A percentile compares a stretch with the other conserved stretches of the same genome.
Conservation (phyloP, 2,329 filamentous ascomycete genomes). For the Didymella keratinophila region DNA sequence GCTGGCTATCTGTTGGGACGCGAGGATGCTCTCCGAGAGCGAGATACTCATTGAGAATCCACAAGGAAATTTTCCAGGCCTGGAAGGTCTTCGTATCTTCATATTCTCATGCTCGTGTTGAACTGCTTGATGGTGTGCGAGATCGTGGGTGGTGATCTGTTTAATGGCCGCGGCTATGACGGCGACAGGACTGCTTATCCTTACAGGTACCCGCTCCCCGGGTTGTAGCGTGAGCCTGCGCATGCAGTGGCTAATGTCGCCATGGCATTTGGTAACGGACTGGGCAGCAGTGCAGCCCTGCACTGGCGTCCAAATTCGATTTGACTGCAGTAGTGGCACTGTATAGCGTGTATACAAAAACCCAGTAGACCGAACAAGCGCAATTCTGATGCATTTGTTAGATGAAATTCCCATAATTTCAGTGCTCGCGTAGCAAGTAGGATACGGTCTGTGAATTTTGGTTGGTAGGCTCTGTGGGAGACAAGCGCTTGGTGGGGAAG, state of each 20-base stretch:
- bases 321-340: constrained; percentile 12
- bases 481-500: constrained; percentile 23
- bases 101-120: not conserved
- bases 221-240: constrained; percentile 16
- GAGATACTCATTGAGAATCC: not conserved
- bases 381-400: constrained; percentile 13
- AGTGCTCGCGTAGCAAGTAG: constrained; percentile 14
- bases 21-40: not conserved
- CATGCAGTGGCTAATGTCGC: constrained; percentile 15
- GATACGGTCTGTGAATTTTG: constrained; percentile 8
- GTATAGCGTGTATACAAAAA: constrained; percentile 14
- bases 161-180: constrained; percentile 37
- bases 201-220: constrained; percentile 35
- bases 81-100: not conserved
- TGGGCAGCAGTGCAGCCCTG: constrained; percentile 45
- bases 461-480: constrained; percentile 13
- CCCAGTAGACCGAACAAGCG: constrained; percentile 6
- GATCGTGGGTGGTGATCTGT: constrained; percentile 18
- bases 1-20: constrained; percentile 2
- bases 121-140: not conserved
- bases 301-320: constrained; percentile 23
- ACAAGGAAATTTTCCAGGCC: not conserved
- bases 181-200: constrained; percentile 21
- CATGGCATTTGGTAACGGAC: constrained; percentile 31
- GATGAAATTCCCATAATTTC: constrained; percentile 18